These are phyloP conservation scores for Lachnellula arida DNA, from an alignment of 2,329 filamentous ascomycete genomes.

Conservation along the genomic window DNA sequence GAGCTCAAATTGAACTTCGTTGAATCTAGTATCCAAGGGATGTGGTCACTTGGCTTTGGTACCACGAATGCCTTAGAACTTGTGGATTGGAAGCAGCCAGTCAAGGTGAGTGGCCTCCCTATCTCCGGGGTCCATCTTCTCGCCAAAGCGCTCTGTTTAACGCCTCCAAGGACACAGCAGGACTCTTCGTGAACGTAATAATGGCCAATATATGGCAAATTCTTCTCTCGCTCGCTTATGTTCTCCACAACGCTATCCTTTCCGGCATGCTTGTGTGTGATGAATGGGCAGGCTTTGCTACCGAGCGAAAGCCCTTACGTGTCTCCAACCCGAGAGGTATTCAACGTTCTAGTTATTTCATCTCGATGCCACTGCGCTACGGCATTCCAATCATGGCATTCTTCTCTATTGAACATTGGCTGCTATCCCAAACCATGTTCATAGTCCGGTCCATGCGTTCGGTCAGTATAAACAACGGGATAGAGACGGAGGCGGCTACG, in stretches of 20 bases:
- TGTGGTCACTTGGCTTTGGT: no score
- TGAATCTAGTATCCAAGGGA: no score
- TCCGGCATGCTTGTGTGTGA: not conserved
- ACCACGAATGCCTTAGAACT: no score
- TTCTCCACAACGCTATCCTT: constrained; percentile 28
- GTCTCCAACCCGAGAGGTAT: constrained; percentile 27
- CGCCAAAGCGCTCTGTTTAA: no score
- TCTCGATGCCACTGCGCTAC: constrained; percentile 35
- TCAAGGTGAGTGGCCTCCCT: no score
- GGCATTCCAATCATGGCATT: constrained; percentile 28
- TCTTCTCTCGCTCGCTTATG: constrained; percentile 27
- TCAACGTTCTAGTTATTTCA: constrained; percentile 32
- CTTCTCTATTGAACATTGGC: constrained; percentile 34
- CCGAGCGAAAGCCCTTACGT: constrained; percentile 33
- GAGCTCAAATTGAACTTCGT: no score
- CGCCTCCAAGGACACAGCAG: no score
- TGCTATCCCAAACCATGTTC: constrained; percentile 34
- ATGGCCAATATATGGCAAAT: constrained; percentile 22
- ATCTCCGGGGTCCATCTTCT: no score
- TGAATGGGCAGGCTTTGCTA: constrained; percentile 1
- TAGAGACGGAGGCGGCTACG: not conserved
- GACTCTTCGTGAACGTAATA: no score
- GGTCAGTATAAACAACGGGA: constrained; percentile 2
- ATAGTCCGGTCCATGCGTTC: constrained; percentile 26
- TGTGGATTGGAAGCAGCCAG: no score